These are phyloP conservation scores for Colletotrichum horii DNA, from an alignment of 2,329 filamentous ascomycete genomes.

Conservation along the genomic window DNA sequence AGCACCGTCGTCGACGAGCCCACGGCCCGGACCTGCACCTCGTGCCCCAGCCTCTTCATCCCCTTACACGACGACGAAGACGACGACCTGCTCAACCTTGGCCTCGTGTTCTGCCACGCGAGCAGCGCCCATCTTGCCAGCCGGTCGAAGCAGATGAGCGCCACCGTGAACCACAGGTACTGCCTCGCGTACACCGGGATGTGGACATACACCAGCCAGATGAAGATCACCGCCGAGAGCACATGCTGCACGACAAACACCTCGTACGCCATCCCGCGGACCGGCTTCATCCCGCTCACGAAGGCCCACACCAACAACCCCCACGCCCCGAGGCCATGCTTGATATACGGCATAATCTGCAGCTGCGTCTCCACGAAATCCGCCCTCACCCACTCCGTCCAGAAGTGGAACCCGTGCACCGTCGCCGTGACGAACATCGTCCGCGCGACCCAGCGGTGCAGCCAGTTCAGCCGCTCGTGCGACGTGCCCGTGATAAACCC, in stretches of 20 bases:
- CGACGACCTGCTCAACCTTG: constrained; percentile 41
- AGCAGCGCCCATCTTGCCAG: constrained; percentile 54
- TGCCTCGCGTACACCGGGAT: constrained; percentile 63
- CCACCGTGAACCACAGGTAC: constrained; percentile 71
- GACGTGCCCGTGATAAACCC: constrained; percentile 66
- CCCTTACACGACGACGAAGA: constrained; percentile 48
- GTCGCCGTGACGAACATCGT: constrained; percentile 72
- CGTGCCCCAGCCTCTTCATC: constrained; percentile 56
- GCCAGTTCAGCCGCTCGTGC: constrained; percentile 75
- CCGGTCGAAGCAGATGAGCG: constrained; percentile 67
- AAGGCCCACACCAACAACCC: constrained; percentile 69
- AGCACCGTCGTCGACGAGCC: constrained; percentile 60
- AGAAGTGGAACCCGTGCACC: constrained; percentile 74
- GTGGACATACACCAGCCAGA: constrained; percentile 69
- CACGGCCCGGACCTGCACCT: constrained; percentile 51
- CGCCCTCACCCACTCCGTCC: constrained; percentile 64
- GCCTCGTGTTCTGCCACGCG: constrained; percentile 57
- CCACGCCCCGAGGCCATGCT: constrained; percentile 73
- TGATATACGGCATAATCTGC: constrained; percentile 54
- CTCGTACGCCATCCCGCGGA: constrained; percentile 72
- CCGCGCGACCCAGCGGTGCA: constrained; percentile 75
- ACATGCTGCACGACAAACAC: constrained; percentile 74
- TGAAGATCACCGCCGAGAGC: constrained; percentile 62
- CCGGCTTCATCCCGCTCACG: constrained; percentile 65
- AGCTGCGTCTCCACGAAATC: constrained; percentile 66